phyloP scores from a whole-genome alignment of 768 basidiomycete species.

The Scleroderma bovista region DNA sequence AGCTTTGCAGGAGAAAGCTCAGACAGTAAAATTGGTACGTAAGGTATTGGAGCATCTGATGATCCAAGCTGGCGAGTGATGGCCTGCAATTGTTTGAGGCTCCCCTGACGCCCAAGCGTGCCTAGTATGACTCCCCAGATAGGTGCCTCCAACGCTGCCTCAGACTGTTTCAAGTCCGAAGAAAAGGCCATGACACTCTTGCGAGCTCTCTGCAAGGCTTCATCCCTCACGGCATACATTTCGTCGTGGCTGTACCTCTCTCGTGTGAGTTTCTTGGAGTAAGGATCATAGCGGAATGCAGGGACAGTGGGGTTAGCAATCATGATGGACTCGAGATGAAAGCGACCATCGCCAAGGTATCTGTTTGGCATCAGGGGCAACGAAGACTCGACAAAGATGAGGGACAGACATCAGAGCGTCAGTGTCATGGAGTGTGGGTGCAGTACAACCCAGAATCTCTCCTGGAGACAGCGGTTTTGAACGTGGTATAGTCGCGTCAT shows the following conservation, averaged over 20 bases:
- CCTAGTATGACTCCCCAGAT: slow-evolving; percentile 93
- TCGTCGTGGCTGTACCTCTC: slow-evolving; percentile 86
- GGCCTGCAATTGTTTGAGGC: slow-evolving; percentile 82
- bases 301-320: slow-evolving; percentile 95
- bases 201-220: slow-evolving; percentile 72
- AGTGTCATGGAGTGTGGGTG: slow-evolving; percentile 70
- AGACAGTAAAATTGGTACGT: slow-evolving; percentile 87
- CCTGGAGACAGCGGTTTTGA: slow-evolving; percentile 93
- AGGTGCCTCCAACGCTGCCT: slow-evolving; percentile 11
- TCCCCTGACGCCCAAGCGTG: slow-evolving; percentile 93
- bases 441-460: slow-evolving; percentile 96
- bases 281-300: slow-evolving; percentile 97
- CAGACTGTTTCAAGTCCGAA: slow-evolving; percentile 3
- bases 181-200: slow-evolving; percentile 47
- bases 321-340: slow-evolving; percentile 98
- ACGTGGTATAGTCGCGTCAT: slow-evolving; percentile 73
- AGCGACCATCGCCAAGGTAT: slow-evolving; percentile 96
- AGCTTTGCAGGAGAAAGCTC: slow-evolving; percentile 97
- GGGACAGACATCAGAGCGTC: slow-evolving; percentile 84
- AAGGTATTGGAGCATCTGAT: slow-evolving; percentile 55
- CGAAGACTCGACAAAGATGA: slow-evolving; percentile 19
- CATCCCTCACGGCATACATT: slow-evolving; percentile 72
- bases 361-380: slow-evolving; percentile 35
- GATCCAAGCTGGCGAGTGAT: slow-evolving; percentile 65
- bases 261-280: slow-evolving; percentile 92